phyloP scores from a whole-genome alignment of 495 filamentous ascomycete genomes.

The Pyrenula aspistea region DNA sequence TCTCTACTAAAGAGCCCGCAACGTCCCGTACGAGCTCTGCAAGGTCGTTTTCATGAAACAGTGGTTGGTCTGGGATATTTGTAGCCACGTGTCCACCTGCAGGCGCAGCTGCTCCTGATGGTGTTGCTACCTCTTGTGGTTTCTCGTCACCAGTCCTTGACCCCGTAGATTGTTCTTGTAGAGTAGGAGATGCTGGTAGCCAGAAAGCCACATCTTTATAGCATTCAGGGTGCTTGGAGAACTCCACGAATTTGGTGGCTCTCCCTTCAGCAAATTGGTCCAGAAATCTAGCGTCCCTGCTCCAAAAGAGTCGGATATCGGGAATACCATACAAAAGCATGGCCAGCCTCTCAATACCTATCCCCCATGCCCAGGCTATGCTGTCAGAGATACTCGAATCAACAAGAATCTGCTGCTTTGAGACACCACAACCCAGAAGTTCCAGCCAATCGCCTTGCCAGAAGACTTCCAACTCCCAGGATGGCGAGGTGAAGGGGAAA shows the following conservation, averaged over 20 bases:
- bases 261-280: slow-evolving; percentile 61
- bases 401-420: slow-evolving; percentile 64
- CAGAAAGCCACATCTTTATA: slow-evolving; percentile 93
- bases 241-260: slow-evolving; percentile 64
- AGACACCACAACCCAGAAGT: slow-evolving; percentile 85
- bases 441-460: slow-evolving; percentile 94
- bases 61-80: slow-evolving; percentile 15
- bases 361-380: slow-evolving; percentile 90
- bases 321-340: slow-evolving; percentile 95
- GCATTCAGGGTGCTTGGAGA: slow-evolving; percentile 79
- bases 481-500: slow-evolving; percentile 88
- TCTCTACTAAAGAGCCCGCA: slow-evolving; percentile 74
- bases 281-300: slow-evolving; percentile 67
- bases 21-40: slow-evolving; percentile 85
- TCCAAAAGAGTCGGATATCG: slow-evolving; percentile 98
- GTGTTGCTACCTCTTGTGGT: slow-evolving; percentile 3
- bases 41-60: slow-evolving; percentile 87
- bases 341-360: slow-evolving; percentile 85
- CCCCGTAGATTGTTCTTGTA: background rate
- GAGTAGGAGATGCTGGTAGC: slow-evolving; percentile 41
- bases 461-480: slow-evolving; percentile 92
- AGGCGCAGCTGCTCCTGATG: slow-evolving; percentile 28
- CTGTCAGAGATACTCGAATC: slow-evolving; percentile 64
- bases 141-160: background rate
- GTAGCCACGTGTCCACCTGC: slow-evolving; percentile 32